Conservation (phyloP, 345 rosid genomes). For the Gossypium australe region DNA sequence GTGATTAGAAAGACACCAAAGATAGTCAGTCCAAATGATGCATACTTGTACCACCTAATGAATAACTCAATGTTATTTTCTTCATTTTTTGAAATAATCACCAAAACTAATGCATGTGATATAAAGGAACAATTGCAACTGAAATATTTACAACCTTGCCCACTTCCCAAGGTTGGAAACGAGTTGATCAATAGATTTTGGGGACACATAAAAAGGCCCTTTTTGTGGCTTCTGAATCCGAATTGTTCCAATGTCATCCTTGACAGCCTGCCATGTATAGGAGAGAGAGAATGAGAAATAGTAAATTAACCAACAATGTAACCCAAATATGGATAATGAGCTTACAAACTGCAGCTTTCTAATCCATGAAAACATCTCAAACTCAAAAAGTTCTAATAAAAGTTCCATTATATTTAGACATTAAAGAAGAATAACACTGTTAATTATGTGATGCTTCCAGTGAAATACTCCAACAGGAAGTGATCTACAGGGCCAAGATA, state of each 20-base stretch:
- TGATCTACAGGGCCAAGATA: neutral
- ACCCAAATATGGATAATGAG: conserved; percentile 2
- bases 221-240: conserved; percentile 75
- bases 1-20: conserved; percentile 63
- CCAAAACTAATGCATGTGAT: neutral
- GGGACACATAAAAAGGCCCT: conserved; percentile 90
- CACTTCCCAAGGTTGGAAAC: conserved; percentile 66
- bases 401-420: neutral
- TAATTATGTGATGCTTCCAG: neutral
- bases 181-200: conserved; percentile 60
- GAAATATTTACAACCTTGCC: conserved; percentile 54
- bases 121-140: neutral
- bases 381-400: neutral
- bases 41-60: conserved; percentile 66
- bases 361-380: neutral
- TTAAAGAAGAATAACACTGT: neutral
- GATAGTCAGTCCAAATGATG: conserved; percentile 61
- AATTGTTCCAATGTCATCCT: conserved; percentile 78
- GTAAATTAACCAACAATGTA: conserved; percentile 9
- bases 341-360: neutral
- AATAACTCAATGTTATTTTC: conserved; percentile 15
- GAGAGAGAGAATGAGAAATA: conserved; percentile 7
- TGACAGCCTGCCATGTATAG: conserved; percentile 56
- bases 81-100: conserved; percentile 4
- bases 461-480: neutral